A percentile compares a stretch with the other conserved stretches of the same genome.
phyloP scores from a whole-genome alignment of 2,329 filamentous ascomycete species.

The Cordyceps tenuipes region DNA sequence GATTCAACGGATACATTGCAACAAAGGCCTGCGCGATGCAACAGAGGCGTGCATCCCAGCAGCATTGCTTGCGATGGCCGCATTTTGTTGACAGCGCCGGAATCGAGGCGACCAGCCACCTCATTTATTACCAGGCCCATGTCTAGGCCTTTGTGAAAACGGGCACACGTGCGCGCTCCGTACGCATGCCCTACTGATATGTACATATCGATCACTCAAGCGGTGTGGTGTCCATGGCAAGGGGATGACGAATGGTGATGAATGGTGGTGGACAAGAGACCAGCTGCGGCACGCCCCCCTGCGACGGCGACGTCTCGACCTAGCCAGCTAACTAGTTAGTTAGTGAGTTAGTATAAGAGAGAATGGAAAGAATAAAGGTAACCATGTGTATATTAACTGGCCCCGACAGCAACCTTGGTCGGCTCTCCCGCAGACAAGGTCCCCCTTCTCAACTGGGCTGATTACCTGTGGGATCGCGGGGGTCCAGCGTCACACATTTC shows the following conservation, averaged over 20 bases:
- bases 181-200: not conserved
- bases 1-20: not conserved
- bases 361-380: not conserved
- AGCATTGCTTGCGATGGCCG: not conserved
- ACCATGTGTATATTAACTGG: conserved; percentile 8
- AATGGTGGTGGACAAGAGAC: not conserved
- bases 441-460: conserved; percentile 1
- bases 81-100: not conserved
- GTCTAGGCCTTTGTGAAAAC: not conserved
- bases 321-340: no score
- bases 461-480: conserved; percentile 3
- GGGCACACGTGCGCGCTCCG: conserved; percentile 7
- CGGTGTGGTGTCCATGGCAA: conserved; percentile 7
- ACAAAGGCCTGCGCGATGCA: not conserved
- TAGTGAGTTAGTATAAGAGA: no score
- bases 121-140: conserved; percentile 1
- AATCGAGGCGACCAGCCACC: conserved; percentile 6
- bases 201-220: conserved; percentile 8
- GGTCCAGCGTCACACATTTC: not conserved
- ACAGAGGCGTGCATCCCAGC: not conserved
- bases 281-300: not conserved
- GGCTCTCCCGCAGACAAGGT: not conserved
- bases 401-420: conserved; percentile 3
- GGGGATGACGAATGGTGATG: not conserved
- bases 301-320: not conserved